Conservation (phyloP, 441 rosid species). For the Populus tomentosa region DNA sequence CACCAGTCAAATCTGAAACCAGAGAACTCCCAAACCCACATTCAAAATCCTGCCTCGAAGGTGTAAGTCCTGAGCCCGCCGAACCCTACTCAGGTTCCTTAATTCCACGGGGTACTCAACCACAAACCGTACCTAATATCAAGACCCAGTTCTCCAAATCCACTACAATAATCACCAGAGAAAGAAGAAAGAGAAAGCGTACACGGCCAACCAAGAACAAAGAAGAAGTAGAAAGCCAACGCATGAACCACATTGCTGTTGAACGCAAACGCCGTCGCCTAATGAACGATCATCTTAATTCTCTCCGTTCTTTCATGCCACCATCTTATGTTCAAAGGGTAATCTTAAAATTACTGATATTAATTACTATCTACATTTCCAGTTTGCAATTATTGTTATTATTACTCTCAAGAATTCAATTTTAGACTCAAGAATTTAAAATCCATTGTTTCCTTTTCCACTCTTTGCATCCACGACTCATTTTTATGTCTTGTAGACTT, state of each 20-base stretch:
- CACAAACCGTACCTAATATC: constrained; percentile 17
- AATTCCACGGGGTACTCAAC: constrained; percentile 16
- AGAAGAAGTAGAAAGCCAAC: constrained; percentile 77
- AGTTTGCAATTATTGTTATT: not conserved
- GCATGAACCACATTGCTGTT: constrained; percentile 85
- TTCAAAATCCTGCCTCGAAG: constrained; percentile 36
- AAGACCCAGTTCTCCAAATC: constrained; percentile 25
- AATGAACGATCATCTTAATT: constrained; percentile 72
- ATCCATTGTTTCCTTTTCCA: not conserved
- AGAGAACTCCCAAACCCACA: constrained; percentile 35
- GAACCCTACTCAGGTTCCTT: constrained; percentile 18
- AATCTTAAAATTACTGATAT: not conserved
- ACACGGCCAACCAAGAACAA: constrained; percentile 55
- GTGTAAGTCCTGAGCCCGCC: constrained; percentile 30
- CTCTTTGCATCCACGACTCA: not conserved
- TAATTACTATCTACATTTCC: not conserved
- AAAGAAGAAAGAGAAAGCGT: constrained; percentile 58
- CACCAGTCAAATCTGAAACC: constrained; percentile 57
- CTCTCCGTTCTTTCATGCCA: constrained; percentile 74
- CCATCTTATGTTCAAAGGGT: constrained; percentile 69
- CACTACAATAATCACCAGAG: constrained; percentile 32
- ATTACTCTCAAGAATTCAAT: not conserved
- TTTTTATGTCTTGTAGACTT: not conserved
- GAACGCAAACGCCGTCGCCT: constrained; percentile 86
- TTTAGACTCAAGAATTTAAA: not conserved